Conservation (phyloP, 2,329 filamentous ascomycete species). For the Venturiaceae sp. region DNA sequence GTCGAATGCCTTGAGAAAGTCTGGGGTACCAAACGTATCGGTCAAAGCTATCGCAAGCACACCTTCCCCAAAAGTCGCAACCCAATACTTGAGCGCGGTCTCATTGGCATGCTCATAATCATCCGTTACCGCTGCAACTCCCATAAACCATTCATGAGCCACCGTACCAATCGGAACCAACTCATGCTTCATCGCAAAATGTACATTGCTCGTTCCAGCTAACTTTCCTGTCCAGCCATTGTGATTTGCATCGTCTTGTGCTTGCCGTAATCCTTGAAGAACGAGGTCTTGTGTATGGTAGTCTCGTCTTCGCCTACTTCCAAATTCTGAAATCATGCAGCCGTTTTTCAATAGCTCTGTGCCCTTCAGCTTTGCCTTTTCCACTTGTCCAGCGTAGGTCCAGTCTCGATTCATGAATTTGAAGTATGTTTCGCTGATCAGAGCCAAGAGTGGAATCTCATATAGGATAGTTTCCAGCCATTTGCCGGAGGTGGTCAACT, state of each 20-base stretch:
- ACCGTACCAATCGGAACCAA: conserved; percentile 80
- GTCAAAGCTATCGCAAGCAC: conserved; percentile 80
- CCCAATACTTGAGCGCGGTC: conserved; percentile 77
- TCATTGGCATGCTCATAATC: conserved; percentile 82
- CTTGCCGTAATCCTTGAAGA: conserved; percentile 73
- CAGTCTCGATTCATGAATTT: conserved; percentile 92
- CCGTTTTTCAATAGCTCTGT: conserved; percentile 66
- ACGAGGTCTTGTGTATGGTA: conserved; percentile 94
- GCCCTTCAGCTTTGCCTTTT: conserved; percentile 77
- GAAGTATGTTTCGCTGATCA: conserved; percentile 96
- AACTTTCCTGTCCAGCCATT: conserved; percentile 62
- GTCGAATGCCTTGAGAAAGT: conserved; percentile 78
- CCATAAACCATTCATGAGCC: conserved; percentile 99
- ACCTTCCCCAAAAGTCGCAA: conserved; percentile 78
- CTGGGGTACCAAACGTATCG: conserved; percentile 88
- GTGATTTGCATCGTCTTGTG: conserved; percentile 59
- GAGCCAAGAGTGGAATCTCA: conserved; percentile 85
- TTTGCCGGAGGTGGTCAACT: conserved; percentile 66
- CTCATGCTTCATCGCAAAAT: conserved; percentile 88
- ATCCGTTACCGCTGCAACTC: conserved; percentile 80
- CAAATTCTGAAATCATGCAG: conserved; percentile 90
- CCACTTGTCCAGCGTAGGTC: conserved; percentile 78
- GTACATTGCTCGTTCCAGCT: conserved; percentile 89
- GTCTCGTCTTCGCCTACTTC: conserved; percentile 77
- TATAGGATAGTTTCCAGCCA: conserved; percentile 97